phyloP scores from a whole-genome alignment of 257 asterid species.

The Thymus quinquecostatus region DNA sequence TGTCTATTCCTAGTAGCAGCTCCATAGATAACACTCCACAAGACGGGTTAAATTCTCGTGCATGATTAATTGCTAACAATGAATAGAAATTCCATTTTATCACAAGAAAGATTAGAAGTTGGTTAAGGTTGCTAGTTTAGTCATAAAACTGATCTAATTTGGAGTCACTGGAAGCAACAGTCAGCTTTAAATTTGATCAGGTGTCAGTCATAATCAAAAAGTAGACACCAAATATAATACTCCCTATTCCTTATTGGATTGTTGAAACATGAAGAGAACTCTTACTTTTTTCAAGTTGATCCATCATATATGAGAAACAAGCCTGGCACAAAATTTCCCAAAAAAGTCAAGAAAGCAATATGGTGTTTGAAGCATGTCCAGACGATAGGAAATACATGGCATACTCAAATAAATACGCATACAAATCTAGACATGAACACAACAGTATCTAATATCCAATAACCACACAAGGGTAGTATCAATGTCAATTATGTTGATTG shows the following conservation, averaged over 20 bases:
- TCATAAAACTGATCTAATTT: not conserved
- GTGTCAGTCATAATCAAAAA: slow-evolving; percentile 21
- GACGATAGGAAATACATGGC: slow-evolving; percentile 16
- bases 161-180: not conserved
- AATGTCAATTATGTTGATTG: slow-evolving; percentile 6
- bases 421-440: not conserved
- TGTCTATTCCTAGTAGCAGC: slow-evolving; percentile 14
- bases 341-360: slow-evolving; percentile 8
- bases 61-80: slow-evolving; percentile 13
- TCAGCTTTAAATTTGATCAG: not conserved
- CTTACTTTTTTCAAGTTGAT: slow-evolving; percentile 21
- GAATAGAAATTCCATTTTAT: slow-evolving; percentile 11
- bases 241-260: not conserved
- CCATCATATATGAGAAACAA: slow-evolving; percentile 8
- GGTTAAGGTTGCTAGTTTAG: slow-evolving; percentile 6
- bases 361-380: slow-evolving; percentile 3
- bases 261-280: not conserved
- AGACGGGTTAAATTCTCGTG: not conserved
- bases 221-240: slow-evolving; percentile 1
- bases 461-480: not conserved
- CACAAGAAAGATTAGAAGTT: slow-evolving; percentile 14
- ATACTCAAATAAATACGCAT: not conserved
- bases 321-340: slow-evolving; percentile 4
- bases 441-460: slow-evolving; percentile 1
- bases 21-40: not conserved